A percentile compares a stretch with the other conserved stretches of the same genome.
phyloP scores from a whole-genome alignment of 1,284 basidiomycete species.

The Pseudozyma thailandica region DNA sequence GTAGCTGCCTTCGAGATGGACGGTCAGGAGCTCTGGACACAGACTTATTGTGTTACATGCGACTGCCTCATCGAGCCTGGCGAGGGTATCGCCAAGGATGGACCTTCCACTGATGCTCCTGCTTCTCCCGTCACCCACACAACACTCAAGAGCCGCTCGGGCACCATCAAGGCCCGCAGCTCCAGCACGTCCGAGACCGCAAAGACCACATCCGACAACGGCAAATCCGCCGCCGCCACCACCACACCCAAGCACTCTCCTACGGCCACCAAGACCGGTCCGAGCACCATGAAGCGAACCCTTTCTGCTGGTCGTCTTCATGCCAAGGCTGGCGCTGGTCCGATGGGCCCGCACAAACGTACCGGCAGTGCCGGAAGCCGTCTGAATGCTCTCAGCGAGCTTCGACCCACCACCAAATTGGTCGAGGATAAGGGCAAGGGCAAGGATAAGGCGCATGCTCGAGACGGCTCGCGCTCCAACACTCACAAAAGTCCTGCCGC shows the following conservation, averaged over 20 bases:
- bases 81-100: constrained; percentile 44
- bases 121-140: constrained; percentile 18
- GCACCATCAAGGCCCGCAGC: constrained; percentile 53
- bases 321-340: constrained; percentile 44
- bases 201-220: constrained; percentile 4
- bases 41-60: constrained; percentile 59
- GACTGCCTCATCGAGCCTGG: constrained; percentile 62
- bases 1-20: constrained; percentile 61
- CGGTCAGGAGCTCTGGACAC: constrained; percentile 61
- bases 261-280: constrained; percentile 15
- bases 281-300: constrained; percentile 46
- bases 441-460: constrained; percentile 3
- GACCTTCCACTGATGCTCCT: not conserved
- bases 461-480: constrained; percentile 5
- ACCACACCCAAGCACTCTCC: constrained; percentile 16
- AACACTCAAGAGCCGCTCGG: constrained; percentile 51
- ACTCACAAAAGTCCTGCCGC: constrained; percentile 38
- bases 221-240: too few relatives aligned
- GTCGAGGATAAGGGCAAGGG: constrained; percentile 44
- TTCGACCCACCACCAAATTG: constrained; percentile 60
- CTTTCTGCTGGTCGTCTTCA: constrained; percentile 55
- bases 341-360: constrained; percentile 48
- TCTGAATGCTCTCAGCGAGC: constrained; percentile 60
- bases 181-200: constrained; percentile 28
- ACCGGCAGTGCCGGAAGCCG: constrained; percentile 58